These are phyloP conservation scores for Leptographium galeiforme DNA, from an alignment of 2,329 filamentous ascomycete species.

Conservation along the genomic window DNA sequence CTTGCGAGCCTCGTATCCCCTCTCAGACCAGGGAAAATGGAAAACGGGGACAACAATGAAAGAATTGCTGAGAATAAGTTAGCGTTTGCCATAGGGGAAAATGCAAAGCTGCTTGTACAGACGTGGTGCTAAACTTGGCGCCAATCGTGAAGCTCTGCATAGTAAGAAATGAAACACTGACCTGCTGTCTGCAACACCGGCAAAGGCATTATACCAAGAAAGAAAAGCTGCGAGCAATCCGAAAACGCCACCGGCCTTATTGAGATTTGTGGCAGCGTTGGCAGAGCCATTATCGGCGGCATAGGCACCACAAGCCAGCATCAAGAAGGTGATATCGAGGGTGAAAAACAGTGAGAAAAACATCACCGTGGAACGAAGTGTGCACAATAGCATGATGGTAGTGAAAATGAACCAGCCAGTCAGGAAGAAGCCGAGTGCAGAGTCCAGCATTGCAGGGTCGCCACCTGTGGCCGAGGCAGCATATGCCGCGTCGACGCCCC, in stretches of 20 bases:
- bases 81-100: neutral
- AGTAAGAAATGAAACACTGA: constrained; percentile 20
- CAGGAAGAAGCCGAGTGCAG: constrained; percentile 61
- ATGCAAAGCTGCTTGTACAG: neutral
- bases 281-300: constrained; percentile 37
- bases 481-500: constrained; percentile 45
- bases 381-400: constrained; percentile 58
- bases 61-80: constrained; percentile 43
- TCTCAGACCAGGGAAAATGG: constrained; percentile 90
- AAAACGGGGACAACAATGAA: constrained; percentile 89
- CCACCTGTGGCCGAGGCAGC: constrained; percentile 12
- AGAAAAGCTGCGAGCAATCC: constrained; percentile 70
- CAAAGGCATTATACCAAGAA: constrained; percentile 79
- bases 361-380: constrained; percentile 61
- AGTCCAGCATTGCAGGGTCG: constrained; percentile 32
- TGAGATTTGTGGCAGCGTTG: constrained; percentile 32
- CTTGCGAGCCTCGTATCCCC: constrained; percentile 46
- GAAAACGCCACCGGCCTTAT: constrained; percentile 63
- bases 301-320: constrained; percentile 53
- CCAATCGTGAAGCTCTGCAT: neutral
- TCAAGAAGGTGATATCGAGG: constrained; percentile 62
- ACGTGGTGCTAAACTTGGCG: neutral
- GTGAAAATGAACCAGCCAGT: constrained; percentile 80
- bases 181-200: constrained; percentile 64
- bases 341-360: constrained; percentile 69